A percentile compares a stretch with the other conserved stretches of the same genome.
Conservation (phyloP, 768 basidiomycete species). For the Calocera cornea region DNA sequence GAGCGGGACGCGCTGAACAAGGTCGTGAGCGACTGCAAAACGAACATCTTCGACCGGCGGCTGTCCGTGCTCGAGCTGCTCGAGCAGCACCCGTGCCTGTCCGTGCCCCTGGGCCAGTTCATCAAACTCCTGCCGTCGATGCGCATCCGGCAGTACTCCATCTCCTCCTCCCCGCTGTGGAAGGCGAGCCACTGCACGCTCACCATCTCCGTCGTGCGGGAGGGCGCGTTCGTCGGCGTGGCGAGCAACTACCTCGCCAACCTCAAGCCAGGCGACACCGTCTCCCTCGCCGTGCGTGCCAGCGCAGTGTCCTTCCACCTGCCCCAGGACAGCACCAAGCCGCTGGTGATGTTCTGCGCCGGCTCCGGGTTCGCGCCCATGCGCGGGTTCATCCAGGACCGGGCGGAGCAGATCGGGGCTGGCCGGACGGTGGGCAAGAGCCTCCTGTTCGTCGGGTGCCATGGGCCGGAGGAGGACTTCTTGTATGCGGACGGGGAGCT, state of each 20-base stretch:
- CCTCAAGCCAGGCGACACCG: constrained; percentile 30
- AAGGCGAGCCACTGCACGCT: constrained; percentile 32
- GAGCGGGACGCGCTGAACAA: constrained; percentile 23
- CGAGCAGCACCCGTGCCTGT: constrained; percentile 27
- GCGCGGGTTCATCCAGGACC: constrained; percentile 40
- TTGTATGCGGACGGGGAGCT: constrained; percentile 33
- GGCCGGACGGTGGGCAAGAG: constrained; percentile 31
- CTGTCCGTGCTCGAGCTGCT: constrained; percentile 34
- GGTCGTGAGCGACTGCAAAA: constrained; percentile 24
- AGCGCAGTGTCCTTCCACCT: constrained; percentile 33
- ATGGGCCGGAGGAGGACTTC: constrained; percentile 31
- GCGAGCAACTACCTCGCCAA: constrained; percentile 34
- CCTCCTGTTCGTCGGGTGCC: constrained; percentile 38
- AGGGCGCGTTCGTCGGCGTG: constrained; percentile 32
- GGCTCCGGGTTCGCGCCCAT: constrained; percentile 39
- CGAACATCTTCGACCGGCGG: constrained; percentile 26
- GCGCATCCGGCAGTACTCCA: constrained; percentile 39
- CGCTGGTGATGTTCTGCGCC: constrained; percentile 35
- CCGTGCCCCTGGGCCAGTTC: constrained; percentile 28
- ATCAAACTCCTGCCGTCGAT: constrained; percentile 34
- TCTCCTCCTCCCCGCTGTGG: constrained; percentile 37
- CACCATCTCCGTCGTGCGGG: constrained; percentile 34
- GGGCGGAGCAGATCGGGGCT: constrained; percentile 32
- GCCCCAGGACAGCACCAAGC: constrained; percentile 28
- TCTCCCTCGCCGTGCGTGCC: constrained; percentile 32